These are phyloP conservation scores for Xylariales sp. DNA, from an alignment of 2,329 filamentous ascomycete genomes.

Conservation along the genomic window DNA sequence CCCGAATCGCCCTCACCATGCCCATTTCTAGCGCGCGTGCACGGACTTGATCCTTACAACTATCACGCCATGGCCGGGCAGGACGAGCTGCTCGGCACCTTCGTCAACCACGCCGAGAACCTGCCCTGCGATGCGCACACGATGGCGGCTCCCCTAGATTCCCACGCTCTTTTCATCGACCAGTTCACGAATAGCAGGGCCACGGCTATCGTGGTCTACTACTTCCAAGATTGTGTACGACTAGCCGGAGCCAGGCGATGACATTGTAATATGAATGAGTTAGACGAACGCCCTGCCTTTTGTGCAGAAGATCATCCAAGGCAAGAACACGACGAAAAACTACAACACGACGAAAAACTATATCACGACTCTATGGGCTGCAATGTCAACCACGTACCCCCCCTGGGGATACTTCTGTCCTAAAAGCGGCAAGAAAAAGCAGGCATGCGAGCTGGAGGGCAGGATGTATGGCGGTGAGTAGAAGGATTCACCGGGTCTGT, in stretches of 20 bases:
- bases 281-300: conserved; percentile 42
- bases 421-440: conserved; percentile 15
- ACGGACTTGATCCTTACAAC: conserved; percentile 50
- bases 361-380: conserved; percentile 37
- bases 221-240: conserved; percentile 49
- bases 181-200: conserved; percentile 48
- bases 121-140: conserved; percentile 55
- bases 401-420: conserved; percentile 38
- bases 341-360: too few species aligned
- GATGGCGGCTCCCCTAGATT: conserved; percentile 53
- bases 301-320: conserved; percentile 42
- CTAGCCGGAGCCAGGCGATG: conserved; percentile 45
- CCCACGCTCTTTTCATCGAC: conserved; percentile 50
- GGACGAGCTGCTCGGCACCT: conserved; percentile 45
- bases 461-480: too few species aligned
- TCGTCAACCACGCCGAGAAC: conserved; percentile 48
- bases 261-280: conserved; percentile 27
- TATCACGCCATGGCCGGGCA: conserved; percentile 40
- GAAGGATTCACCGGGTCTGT: too few species aligned
- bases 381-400: conserved; percentile 40
- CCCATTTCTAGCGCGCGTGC: conserved; percentile 52
- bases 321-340: conserved; percentile 39
- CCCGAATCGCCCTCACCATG: conserved; percentile 49
- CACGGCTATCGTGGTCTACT: conserved; percentile 45
- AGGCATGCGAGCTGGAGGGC: too few species aligned